Evolutionary conservation across 2,329 filamentous ascomycete genomes (phyloP).

Genomic region (Microdochium trichocladiopsis): DNA sequence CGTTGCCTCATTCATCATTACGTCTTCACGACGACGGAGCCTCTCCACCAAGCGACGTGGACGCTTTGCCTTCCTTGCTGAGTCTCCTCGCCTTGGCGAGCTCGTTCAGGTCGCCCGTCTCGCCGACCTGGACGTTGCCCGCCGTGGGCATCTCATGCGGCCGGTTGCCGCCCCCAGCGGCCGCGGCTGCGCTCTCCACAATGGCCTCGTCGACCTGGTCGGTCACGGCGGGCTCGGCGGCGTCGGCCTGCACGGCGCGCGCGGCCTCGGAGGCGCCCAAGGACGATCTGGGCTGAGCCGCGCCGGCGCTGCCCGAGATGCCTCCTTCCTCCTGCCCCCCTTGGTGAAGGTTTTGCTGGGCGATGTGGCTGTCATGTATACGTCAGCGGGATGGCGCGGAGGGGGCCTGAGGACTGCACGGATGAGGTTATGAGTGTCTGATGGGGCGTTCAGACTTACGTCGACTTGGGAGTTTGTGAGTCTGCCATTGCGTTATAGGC

Average conservation of each 20-base stretch:
- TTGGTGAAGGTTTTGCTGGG: not conserved
- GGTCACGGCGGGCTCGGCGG: conserved; percentile 1
- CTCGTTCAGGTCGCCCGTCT: conserved; percentile 39
- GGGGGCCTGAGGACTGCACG: no score
- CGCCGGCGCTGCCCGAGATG: no score
- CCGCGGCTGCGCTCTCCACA: not conserved
- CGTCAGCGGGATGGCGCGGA: no score
- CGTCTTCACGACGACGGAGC: no score
- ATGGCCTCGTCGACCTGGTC: conserved; percentile 1
- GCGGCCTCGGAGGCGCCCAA: not conserved
- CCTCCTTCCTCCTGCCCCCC: no score
- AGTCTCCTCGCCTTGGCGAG: conserved; percentile 46
- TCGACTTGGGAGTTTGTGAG: not conserved
- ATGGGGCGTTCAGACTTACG: not conserved
- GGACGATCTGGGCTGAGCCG: not conserved
- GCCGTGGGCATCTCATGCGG: not conserved
- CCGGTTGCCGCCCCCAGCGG: not conserved
- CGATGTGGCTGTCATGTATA: no score
- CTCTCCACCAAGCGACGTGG: no score
- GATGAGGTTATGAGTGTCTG: not conserved
- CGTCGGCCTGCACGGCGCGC: not conserved
- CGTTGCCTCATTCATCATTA: no score
- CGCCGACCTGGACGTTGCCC: not conserved
- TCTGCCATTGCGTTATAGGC: not conserved
- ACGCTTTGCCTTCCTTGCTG: not conserved